A percentile compares a stretch with the other conserved stretches of the same genome.
These are phyloP conservation scores for Isabelozyma gotoi DNA, from an alignment of 805 yeast species.

Conservation along the genomic window DNA sequence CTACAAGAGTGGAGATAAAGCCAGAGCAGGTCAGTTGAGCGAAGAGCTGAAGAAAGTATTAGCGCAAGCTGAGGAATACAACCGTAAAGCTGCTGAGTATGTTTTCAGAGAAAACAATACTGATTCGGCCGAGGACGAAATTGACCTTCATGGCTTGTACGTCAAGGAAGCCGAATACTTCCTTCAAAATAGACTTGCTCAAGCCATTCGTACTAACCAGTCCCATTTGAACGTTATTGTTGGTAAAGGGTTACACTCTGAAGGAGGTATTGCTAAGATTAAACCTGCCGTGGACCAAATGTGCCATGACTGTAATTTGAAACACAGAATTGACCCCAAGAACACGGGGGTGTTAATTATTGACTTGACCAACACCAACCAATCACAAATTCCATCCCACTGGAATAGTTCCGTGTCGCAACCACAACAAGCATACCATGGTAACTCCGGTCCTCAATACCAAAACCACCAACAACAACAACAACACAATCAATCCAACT, in stretches of 20 bases:
- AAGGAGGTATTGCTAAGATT: constrained; percentile 77
- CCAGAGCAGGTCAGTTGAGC: constrained; percentile 70
- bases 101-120: constrained; percentile 86
- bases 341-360: constrained; percentile 82
- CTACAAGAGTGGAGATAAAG: constrained; percentile 70
- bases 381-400: constrained; percentile 28
- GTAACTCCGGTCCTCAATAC: constrained; percentile 19
- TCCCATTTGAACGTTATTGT: constrained; percentile 76
- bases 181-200: constrained; percentile 69
- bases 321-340: constrained; percentile 59
- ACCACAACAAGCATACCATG: constrained; percentile 19
- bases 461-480: constrained; percentile 22
- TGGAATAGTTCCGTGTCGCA: constrained; percentile 22
- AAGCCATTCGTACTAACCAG: constrained; percentile 60
- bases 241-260: constrained; percentile 89
- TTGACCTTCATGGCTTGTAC: constrained; percentile 88
- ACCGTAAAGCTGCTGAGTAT: constrained; percentile 83
- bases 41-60: constrained; percentile 62
- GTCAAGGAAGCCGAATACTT: constrained; percentile 86
- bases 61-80: constrained; percentile 63
- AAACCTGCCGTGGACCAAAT: constrained; percentile 85
- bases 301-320: constrained; percentile 66
- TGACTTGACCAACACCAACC: constrained; percentile 42
- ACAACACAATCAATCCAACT: constrained; percentile 15
- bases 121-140: constrained; percentile 82